These are phyloP conservation scores for Silene coronaria DNA, from an alignment of 179 eudicot species.

Conservation along the genomic window DNA sequence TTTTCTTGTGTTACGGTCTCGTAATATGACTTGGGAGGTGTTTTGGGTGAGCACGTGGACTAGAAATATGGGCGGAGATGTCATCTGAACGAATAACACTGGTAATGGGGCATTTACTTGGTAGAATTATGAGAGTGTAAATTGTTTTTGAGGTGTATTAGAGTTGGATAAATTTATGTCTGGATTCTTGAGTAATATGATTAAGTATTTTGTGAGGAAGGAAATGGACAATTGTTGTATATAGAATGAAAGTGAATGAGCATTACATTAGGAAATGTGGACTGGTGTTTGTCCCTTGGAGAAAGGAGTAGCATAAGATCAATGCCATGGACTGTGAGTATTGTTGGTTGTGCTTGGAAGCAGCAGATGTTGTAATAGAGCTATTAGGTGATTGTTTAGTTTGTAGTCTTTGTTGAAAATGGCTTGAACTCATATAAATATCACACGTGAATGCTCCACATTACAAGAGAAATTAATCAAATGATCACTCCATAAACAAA, in stretches of 20 bases:
- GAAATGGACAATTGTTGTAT: background rate
- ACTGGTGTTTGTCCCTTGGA: background rate
- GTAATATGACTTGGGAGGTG: background rate
- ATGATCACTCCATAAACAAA: no score
- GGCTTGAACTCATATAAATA: background rate
- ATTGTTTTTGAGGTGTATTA: background rate
- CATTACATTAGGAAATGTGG: background rate
- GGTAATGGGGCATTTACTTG: background rate
- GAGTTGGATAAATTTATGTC: background rate
- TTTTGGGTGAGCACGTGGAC: background rate
- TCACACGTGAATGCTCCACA: background rate
- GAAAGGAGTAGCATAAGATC: background rate
- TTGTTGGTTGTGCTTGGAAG: background rate
- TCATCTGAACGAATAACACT: background rate
- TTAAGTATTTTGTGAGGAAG: background rate
- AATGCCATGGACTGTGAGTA: background rate
- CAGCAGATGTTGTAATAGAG: background rate
- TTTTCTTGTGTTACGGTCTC: background rate
- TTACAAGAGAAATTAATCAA: no score
- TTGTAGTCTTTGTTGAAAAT: background rate
- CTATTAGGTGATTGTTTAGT: background rate
- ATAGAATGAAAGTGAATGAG: background rate
- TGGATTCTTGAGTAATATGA: background rate
- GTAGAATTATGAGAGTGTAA: background rate
- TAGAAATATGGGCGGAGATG: background rate